Evolutionary conservation across 768 basidiomycete species (phyloP), one percentile per base, ranked within the genome.

Genomic region (Phallus indusiatus): DNA sequence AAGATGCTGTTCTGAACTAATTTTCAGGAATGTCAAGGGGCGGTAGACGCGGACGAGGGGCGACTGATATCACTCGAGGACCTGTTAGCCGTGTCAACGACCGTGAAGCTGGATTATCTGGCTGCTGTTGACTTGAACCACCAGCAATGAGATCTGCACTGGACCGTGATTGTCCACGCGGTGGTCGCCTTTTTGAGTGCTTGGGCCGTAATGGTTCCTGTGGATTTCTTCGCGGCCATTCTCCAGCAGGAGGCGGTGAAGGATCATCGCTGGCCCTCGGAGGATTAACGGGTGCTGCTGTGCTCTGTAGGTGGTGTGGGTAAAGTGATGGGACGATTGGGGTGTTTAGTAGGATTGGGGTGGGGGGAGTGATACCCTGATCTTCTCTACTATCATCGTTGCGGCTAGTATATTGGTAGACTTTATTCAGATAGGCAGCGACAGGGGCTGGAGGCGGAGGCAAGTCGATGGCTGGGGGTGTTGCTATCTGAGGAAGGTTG

Each of bases 171-270:
- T 47, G 62, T 82, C 75, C 11, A 66, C 64, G 20, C 78, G 76
- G 37, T 81, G 83, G 82, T 83, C 83, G 35, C 79, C 69, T 17
- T 80, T 79, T 0, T 84, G 68, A 2, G 78, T 62, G 16, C 62
- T 69, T 28, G 64, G 66, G 20, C 60, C 66, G 9, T 60, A 62
- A 42, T 56, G 61, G 57, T 37, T 59, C 57, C 50, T 59, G 57
- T 20, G 57, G 57, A 18, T 53, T 36, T 12, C 53, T 61, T 22
- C 18, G 51, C 9, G 24, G 60, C 37, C 46, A 60, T 37, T 17
- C 55, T 52, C 53, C 64, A 51, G 54, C 66, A 47, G 14, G 60
- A 55, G 34, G 61, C 51, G 62, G 61, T 60, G 54, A 69, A 50
- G 14, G 66, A 59, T 48, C 55, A 50, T 33, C 47, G 11, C 51